phyloP scores from a whole-genome alignment of 371 early-diverging fungal genomes.

The Mortierella sp. region DNA sequence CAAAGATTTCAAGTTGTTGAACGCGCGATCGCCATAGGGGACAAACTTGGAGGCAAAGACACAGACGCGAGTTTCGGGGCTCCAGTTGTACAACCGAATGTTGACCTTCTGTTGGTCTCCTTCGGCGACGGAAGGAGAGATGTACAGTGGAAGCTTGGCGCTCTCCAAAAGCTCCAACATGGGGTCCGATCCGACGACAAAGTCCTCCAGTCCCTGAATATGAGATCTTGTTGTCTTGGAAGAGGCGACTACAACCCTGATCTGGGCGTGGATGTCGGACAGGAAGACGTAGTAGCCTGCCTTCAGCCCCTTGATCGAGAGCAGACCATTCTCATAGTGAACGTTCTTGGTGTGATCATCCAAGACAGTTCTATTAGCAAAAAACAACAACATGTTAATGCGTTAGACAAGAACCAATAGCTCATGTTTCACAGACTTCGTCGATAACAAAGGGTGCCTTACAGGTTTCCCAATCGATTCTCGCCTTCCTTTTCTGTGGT shows the following conservation, averaged over 20 bases:
- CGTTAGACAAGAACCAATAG: neutral
- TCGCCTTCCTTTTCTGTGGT: neutral
- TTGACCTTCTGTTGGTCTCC: neutral
- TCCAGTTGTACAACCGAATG: slow-evolving; percentile 51
- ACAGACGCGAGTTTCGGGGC: slow-evolving; percentile 32
- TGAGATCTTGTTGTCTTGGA: slow-evolving; percentile 17
- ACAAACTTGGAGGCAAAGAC: slow-evolving; percentile 35
- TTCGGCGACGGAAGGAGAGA: slow-evolving; percentile 9
- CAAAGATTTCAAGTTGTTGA: slow-evolving; percentile 16
- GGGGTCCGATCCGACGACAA: slow-evolving; percentile 34
- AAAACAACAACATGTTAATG: neutral
- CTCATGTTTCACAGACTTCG: neutral
- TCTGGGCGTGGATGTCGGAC: slow-evolving; percentile 12
- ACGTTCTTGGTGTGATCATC: slow-evolving; percentile 35
- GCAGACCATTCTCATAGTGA: slow-evolving; percentile 24
- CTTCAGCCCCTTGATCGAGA: slow-evolving; percentile 34
- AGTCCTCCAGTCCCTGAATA: slow-evolving; percentile 32
- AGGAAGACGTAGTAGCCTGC: slow-evolving; percentile 44
- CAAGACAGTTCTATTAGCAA: neutral
- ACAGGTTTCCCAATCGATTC: neutral
- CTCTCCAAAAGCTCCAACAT: slow-evolving; percentile 39
- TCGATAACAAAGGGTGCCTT: neutral
- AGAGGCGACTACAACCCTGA: slow-evolving; percentile 18
- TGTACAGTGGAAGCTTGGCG: slow-evolving; percentile 28
- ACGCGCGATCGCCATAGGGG: slow-evolving; percentile 14